Conservation (phyloP, 78 protist species). For the Acrasis kona region DNA sequence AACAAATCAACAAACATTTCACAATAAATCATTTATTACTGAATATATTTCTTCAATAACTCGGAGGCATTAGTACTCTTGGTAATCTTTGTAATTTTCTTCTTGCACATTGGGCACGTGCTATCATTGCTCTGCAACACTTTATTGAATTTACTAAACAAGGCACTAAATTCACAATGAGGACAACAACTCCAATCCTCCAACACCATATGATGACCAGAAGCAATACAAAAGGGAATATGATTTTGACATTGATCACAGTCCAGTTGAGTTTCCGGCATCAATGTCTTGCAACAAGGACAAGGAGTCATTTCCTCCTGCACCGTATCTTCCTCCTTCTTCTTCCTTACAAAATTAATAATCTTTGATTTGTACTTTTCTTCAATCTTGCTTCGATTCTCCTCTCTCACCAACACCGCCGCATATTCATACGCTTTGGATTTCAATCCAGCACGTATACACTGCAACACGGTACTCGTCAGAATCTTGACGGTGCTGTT, state of each 20-base stretch:
- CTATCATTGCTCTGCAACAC: not conserved
- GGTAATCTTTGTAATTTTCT: too few relatives aligned
- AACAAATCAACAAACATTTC: too few relatives aligned
- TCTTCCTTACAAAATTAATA: constrained; percentile 59
- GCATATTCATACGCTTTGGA: constrained; percentile 56
- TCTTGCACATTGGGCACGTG: constrained; percentile 36
- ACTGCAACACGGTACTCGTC: constrained; percentile 65
- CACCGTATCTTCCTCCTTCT: not conserved
- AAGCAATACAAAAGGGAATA: constrained; percentile 59
- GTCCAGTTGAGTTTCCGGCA: constrained; percentile 32
- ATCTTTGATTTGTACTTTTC: constrained; percentile 41
- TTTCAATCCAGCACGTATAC: constrained; percentile 27
- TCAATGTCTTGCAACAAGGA: constrained; percentile 9
- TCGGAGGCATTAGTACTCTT: too few relatives aligned
- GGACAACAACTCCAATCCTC: constrained; percentile 42
- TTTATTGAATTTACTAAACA: not conserved
- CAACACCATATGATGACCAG: constrained; percentile 44
- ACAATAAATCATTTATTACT: too few relatives aligned
- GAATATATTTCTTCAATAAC: too few relatives aligned
- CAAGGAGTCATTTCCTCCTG: constrained; percentile 22
- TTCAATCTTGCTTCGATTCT: constrained; percentile 29
- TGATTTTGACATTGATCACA: constrained; percentile 32
- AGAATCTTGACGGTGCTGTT: constrained; percentile 50
- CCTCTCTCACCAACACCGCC: constrained; percentile 41
- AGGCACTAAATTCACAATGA: constrained; percentile 47